phyloP scores from a whole-genome alignment of 2,329 filamentous ascomycete species.

The Trichophyton rubrum region DNA sequence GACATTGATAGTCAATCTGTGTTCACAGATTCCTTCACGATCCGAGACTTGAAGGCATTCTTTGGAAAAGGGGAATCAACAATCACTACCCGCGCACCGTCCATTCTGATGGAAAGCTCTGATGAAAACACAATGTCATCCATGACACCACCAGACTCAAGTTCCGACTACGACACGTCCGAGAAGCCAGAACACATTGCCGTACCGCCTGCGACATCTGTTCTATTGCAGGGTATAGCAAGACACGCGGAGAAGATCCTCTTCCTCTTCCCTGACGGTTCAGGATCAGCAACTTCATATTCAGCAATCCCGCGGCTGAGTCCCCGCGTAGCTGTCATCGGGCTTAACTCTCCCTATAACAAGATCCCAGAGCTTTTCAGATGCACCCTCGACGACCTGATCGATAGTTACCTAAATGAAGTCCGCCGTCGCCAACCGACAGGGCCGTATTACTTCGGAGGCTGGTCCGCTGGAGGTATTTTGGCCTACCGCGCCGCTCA shows the following conservation, averaged over 20 bases:
- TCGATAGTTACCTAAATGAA: slow-evolving; percentile 53
- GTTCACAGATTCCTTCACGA: background rate
- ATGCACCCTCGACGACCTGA: slow-evolving; percentile 54
- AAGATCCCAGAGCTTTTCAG: slow-evolving; percentile 53
- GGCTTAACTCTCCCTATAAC: slow-evolving; percentile 59
- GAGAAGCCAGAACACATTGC: background rate
- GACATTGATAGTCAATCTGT: slow-evolving; percentile 24
- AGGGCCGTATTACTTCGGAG: slow-evolving; percentile 46
- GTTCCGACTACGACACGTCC: background rate
- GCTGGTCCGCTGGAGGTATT: slow-evolving; percentile 45
- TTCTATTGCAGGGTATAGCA: slow-evolving; percentile 37
- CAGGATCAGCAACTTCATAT: slow-evolving; percentile 36
- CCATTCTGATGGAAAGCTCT: background rate
- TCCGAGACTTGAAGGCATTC: background rate
- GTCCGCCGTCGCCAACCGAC: slow-evolving; percentile 57
- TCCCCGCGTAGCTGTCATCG: slow-evolving; percentile 38
- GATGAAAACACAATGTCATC: background rate
- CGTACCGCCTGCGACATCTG: slow-evolving; percentile 17
- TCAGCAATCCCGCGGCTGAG: slow-evolving; percentile 28
- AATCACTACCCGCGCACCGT: background rate
- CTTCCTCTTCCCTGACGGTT: slow-evolving; percentile 39
- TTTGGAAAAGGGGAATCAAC: background rate
- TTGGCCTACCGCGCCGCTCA: slow-evolving; percentile 41
- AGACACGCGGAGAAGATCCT: slow-evolving; percentile 21
- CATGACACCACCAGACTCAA: background rate